A percentile compares a stretch with the other conserved stretches of the same genome.
These are phyloP conservation scores for Leccinum subtestaceum DNA, from an alignment of 768 basidiomycete species.

Conservation along the genomic window DNA sequence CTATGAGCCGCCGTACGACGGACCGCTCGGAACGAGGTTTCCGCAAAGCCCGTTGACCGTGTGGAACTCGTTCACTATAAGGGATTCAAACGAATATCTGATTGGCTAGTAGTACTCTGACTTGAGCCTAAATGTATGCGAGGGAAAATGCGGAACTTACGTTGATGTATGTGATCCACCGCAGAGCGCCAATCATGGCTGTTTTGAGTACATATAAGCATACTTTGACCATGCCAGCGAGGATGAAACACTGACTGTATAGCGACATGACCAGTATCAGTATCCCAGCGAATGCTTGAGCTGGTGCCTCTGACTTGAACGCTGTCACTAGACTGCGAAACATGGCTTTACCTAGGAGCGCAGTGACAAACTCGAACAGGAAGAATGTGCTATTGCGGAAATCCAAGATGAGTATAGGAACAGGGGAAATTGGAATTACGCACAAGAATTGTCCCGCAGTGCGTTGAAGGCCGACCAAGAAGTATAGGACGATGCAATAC, in stretches of 20 bases:
- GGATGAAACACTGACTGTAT: slow-evolving; percentile 30
- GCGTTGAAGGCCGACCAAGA: slow-evolving; percentile 55
- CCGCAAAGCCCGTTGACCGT: slow-evolving; percentile 61
- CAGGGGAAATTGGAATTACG: slow-evolving; percentile 23
- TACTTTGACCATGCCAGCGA: neutral
- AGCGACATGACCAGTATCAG: slow-evolving; percentile 53
- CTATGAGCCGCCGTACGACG: slow-evolving; percentile 58
- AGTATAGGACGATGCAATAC: slow-evolving; percentile 51
- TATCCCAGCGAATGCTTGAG: slow-evolving; percentile 58
- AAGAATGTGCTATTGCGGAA: slow-evolving; percentile 46
- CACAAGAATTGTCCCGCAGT: slow-evolving; percentile 65
- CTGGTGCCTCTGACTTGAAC: slow-evolving; percentile 56
- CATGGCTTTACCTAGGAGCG: slow-evolving; percentile 69
- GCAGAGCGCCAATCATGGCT: slow-evolving; percentile 65
- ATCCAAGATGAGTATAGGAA: slow-evolving; percentile 10
- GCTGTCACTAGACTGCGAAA: slow-evolving; percentile 68
- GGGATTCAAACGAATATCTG: slow-evolving; percentile 61
- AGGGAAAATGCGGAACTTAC: slow-evolving; percentile 41
- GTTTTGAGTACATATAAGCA: neutral
- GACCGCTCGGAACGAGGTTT: slow-evolving; percentile 56
- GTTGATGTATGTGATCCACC: slow-evolving; percentile 66
- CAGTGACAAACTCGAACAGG: slow-evolving; percentile 55
- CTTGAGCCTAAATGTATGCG: neutral
- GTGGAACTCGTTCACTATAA: slow-evolving; percentile 82
- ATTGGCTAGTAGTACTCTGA: slow-evolving; percentile 40